Evolutionary conservation across 345 rosid genomes (phyloP).

Genomic region (Leavenworthia alabamica): DNA sequence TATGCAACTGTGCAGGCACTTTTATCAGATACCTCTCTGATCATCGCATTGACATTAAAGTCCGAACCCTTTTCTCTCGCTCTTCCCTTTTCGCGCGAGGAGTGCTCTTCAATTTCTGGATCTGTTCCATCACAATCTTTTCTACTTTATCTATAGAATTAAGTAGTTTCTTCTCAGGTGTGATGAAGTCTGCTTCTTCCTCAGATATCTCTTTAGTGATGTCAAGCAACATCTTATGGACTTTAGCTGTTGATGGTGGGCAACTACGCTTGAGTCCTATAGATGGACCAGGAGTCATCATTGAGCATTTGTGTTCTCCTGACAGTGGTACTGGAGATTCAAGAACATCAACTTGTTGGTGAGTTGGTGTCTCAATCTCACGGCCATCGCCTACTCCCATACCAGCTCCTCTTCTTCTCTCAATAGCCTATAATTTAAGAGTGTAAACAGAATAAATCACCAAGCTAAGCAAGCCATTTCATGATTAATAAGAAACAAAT

Average conservation of each 20-base stretch:
- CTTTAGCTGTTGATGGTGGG: conserved; percentile 42
- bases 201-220: conserved; percentile 35
- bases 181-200: conserved; percentile 45
- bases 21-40: neutral
- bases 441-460: neutral
- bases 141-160: conserved; percentile 74
- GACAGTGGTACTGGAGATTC: conserved; percentile 39
- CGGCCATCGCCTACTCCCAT: conserved; percentile 46
- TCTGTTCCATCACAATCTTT: conserved; percentile 66
- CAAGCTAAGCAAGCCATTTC: conserved; percentile 14
- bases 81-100: conserved; percentile 61
- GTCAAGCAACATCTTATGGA: conserved; percentile 50
- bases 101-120: conserved; percentile 58
- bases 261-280: conserved; percentile 32
- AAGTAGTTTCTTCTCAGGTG: conserved; percentile 87
- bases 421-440: conserved; percentile 48
- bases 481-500: neutral
- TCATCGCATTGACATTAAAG: conserved; percentile 74
- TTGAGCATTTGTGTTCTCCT: conserved; percentile 28
- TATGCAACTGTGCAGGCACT: conserved; percentile 16
- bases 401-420: conserved; percentile 56
- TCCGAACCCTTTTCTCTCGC: conserved; percentile 53
- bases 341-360: conserved; percentile 26
- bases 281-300: conserved; percentile 44
- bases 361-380: conserved; percentile 20